Conservation (phyloP, 805 yeast genomes). For the Lachancea mirantina region DNA sequence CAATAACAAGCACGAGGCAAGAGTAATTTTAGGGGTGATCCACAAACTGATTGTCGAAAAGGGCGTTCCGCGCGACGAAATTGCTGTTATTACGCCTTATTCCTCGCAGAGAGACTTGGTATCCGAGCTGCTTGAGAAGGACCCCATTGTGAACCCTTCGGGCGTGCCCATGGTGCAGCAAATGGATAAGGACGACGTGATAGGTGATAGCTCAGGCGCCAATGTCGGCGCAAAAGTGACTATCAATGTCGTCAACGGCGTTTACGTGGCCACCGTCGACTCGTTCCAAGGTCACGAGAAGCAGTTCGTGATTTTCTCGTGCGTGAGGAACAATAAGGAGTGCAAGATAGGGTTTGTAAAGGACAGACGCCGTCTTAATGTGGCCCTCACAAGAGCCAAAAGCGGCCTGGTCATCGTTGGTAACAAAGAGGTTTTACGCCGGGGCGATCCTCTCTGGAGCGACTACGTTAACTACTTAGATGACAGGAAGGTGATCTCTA, state of each 20-base stretch:
- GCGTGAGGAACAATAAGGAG: conserved; percentile 61
- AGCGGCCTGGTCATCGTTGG: conserved; percentile 57
- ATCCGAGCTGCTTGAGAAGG: conserved; percentile 42
- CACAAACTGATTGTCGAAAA: conserved; percentile 48
- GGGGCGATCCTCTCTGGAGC: conserved; percentile 44
- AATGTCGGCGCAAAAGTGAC: conserved; percentile 13
- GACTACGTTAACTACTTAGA: conserved; percentile 40
- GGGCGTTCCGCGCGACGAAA: conserved; percentile 41
- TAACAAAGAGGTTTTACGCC: conserved; percentile 43
- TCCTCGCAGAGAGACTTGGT: conserved; percentile 64
- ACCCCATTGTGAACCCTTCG: conserved; percentile 50
- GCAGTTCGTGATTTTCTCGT: conserved; percentile 67
- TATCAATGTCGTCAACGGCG: conserved; percentile 35
- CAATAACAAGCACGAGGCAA: conserved; percentile 48
- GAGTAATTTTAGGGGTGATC: conserved; percentile 40
- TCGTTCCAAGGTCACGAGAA: conserved; percentile 92
- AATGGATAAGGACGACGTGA: conserved; percentile 54
- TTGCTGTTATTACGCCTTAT: conserved; percentile 70
- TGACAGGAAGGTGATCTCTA: conserved; percentile 28
- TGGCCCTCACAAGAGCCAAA: conserved; percentile 65
- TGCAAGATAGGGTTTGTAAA: conserved; percentile 53
- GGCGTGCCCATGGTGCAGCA: conserved; percentile 41
- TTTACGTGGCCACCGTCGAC: conserved; percentile 60
- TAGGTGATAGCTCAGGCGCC: conserved; percentile 28
- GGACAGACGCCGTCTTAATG: conserved; percentile 59